These are phyloP conservation scores for Fusarium newnesense DNA, from an alignment of 2,329 filamentous ascomycete species.

Conservation along the genomic window DNA sequence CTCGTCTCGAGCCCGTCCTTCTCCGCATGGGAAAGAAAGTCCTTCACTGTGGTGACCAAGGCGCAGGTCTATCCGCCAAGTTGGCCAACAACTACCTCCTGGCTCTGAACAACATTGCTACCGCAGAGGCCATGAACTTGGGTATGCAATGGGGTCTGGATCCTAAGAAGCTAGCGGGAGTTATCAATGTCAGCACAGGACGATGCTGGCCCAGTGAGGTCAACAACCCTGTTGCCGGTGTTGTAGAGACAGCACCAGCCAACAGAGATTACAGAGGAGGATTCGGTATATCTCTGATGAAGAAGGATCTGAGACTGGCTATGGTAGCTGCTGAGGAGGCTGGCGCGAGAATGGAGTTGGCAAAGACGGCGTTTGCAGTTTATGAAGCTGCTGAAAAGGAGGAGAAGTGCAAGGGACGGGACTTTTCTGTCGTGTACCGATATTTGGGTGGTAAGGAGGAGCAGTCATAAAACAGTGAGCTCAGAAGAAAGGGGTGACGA, in stretches of 20 bases:
- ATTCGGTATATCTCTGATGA: slow-evolving; percentile 82
- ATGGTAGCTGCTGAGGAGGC: slow-evolving; percentile 77
- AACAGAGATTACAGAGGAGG: slow-evolving; percentile 80
- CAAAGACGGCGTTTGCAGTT: slow-evolving; percentile 69
- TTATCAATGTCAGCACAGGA: slow-evolving; percentile 96
- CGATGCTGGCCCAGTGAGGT: slow-evolving; percentile 95
- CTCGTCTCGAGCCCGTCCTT: slow-evolving; percentile 74
- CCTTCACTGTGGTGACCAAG: slow-evolving; percentile 85
- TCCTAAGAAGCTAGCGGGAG: slow-evolving; percentile 74
- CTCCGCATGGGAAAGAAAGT: slow-evolving; percentile 87
- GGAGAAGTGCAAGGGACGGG: slow-evolving; percentile 72
- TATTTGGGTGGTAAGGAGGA: slow-evolving; percentile 69
- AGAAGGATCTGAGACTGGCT: slow-evolving; percentile 80
- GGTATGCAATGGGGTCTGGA: slow-evolving; percentile 71
- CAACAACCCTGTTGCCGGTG: slow-evolving; percentile 93
- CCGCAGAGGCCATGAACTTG: slow-evolving; percentile 73
- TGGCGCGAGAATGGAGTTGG: slow-evolving; percentile 73
- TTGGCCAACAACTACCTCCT: slow-evolving; percentile 97
- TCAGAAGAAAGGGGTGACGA: background rate
- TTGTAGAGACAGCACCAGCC: slow-evolving; percentile 80
- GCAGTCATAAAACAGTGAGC: slow-evolving; percentile 2
- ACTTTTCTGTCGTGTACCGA: slow-evolving; percentile 85
- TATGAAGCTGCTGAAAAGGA: slow-evolving; percentile 73
- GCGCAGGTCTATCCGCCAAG: slow-evolving; percentile 89
- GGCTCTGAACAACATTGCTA: slow-evolving; percentile 87